These are phyloP conservation scores for Sabuloglossum arenarium DNA, from an alignment of 495 filamentous ascomycete species.

Conservation along the genomic window DNA sequence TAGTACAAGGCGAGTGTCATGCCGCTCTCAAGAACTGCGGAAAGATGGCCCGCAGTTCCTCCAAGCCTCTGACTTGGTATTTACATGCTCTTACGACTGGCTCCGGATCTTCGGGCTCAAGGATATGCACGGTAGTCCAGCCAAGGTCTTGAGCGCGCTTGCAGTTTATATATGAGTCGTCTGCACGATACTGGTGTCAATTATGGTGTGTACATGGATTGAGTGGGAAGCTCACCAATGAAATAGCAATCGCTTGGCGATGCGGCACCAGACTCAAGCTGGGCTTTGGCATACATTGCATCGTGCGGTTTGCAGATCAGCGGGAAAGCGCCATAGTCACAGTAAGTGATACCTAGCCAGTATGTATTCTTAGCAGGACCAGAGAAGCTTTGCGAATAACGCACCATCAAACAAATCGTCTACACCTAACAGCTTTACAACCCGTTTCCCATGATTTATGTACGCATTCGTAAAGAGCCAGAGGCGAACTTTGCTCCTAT, in stretches of 20 bases:
- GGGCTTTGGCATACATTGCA: constrained; percentile 6
- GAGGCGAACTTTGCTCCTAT: constrained; percentile 54
- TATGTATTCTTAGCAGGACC: background rate
- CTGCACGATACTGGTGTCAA: constrained; percentile 19
- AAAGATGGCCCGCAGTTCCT: constrained; percentile 51
- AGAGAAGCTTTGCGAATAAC: constrained; percentile 4
- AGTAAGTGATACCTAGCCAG: constrained; percentile 6
- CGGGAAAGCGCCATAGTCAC: constrained; percentile 6
- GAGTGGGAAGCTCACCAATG: constrained; percentile 3
- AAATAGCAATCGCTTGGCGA: constrained; percentile 7
- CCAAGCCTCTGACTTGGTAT: constrained; percentile 46
- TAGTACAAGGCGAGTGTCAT: background rate
- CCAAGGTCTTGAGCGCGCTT: constrained; percentile 48
- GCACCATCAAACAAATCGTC: constrained; percentile 34
- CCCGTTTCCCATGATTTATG: constrained; percentile 63
- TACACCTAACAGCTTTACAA: constrained; percentile 58
- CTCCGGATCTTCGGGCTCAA: constrained; percentile 42
- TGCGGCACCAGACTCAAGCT: constrained; percentile 2
- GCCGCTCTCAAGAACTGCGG: constrained; percentile 48
- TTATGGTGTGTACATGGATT: background rate
- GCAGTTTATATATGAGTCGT: constrained; percentile 66
- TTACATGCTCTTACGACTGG: constrained; percentile 40
- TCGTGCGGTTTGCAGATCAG: constrained; percentile 9
- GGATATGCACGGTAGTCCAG: constrained; percentile 63
- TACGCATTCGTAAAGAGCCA: constrained; percentile 98